Evolutionary conservation across 495 filamentous ascomycete species (phyloP), one percentile per base, ranked within the genome.

Genomic region (Xylaria telfairii): DNA sequence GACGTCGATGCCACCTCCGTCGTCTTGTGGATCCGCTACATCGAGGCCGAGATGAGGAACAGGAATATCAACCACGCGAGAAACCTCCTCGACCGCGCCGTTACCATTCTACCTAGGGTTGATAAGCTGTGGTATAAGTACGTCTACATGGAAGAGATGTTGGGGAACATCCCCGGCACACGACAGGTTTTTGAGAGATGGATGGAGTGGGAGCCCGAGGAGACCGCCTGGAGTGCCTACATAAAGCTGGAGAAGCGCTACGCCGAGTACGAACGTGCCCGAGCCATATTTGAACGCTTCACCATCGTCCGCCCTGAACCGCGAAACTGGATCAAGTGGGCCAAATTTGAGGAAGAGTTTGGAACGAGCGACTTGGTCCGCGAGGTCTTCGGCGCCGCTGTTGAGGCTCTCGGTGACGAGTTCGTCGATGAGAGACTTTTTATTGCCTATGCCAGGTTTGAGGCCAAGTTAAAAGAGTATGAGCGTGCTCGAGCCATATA

Each of bases 61-160:
- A 85, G 94, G 65, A 98, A 98, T 79, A 98, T 99, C 84, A 98
- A 97, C 78, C 96, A 98, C 87, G 94, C 96, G 41, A 86, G 96
- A 67, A 99, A 99, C 76, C 81, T 99, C 49, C 87, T 98, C 39
- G 96, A 99, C 78, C 93, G 96, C 60, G 96, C 96, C 44, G 93
- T 99, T 60, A 96, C 95, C 1, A 93, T 96, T 67, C 84, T 98
- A 41, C 96, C 96, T 41, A 85, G 96, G 44, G 87, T 98, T 34
- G 92, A 97, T 78, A 98, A 98, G 83, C 84, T 99, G 63, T 99
- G 96, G 96, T 98, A 95, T 81, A 97, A 98, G 78, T 98, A 97
- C 86, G 93, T 97, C 37, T 97, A 97, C 77, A 97, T 98, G 92
- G 96, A 98, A 80, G 96, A 99, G 86, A 98, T 94, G 62, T 84